phyloP scores from a whole-genome alignment of 1,284 basidiomycete genomes.

The Peniophora sp. region DNA sequence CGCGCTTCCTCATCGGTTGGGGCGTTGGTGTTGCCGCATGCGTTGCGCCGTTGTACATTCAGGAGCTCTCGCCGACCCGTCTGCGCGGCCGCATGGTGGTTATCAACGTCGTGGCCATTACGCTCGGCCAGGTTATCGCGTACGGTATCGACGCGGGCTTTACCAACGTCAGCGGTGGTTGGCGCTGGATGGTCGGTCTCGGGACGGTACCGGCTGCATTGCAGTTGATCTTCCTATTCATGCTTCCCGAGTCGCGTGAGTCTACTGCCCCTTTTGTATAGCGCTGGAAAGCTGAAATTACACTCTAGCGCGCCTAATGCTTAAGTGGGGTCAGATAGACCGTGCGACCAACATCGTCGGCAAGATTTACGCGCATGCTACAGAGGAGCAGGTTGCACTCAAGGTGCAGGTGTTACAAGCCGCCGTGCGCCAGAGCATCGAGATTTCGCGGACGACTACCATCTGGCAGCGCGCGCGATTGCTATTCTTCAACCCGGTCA shows the following conservation, averaged over 20 bases:
- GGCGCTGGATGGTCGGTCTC: constrained; percentile 82
- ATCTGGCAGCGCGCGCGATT: constrained; percentile 47
- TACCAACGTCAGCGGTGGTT: constrained; percentile 53
- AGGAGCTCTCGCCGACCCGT: constrained; percentile 73
- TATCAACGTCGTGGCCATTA: constrained; percentile 57
- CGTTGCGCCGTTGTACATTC: constrained; percentile 77
- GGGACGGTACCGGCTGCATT: constrained; percentile 61
- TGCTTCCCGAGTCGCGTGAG: constrained; percentile 74
- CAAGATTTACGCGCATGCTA: constrained; percentile 63
- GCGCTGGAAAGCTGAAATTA: background rate
- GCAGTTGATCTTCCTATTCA: constrained; percentile 53
- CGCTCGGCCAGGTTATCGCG: constrained; percentile 69
- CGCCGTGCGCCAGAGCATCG: constrained; percentile 57
- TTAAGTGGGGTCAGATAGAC: constrained; percentile 44
- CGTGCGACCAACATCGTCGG: constrained; percentile 45
- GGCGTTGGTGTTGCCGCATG: constrained; percentile 71
- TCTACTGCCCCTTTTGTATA: constrained; percentile 6
- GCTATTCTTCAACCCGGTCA: constrained; percentile 48
- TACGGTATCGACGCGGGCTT: constrained; percentile 76
- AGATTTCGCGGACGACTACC: constrained; percentile 55
- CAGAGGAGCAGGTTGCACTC: constrained; percentile 52
- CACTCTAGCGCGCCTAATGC: constrained; percentile 57
- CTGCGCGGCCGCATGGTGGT: constrained; percentile 74
- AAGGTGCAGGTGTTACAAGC: constrained; percentile 60
- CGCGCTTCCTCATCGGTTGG: constrained; percentile 69